Conservation (phyloP, 495 filamentous ascomycete species). For the Ramalina intermedia region DNA sequence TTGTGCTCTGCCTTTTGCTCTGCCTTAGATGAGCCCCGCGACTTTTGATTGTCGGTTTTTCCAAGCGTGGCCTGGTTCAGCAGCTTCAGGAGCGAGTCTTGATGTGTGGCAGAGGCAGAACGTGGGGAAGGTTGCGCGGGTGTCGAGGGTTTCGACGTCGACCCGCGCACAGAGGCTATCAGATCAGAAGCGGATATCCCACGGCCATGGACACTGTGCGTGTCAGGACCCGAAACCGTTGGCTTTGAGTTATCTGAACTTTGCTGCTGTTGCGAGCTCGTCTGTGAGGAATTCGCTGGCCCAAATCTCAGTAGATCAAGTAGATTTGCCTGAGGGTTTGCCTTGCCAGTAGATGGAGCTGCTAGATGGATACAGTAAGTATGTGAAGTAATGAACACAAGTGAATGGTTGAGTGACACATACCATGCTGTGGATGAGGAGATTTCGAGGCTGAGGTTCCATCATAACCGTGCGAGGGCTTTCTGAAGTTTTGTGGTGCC, state of each 20-base stretch:
- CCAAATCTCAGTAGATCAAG: constrained; percentile 82
- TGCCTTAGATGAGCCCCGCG: neutral
- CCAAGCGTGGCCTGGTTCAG: constrained; percentile 40
- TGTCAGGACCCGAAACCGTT: constrained; percentile 25
- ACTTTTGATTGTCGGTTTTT: constrained; percentile 7
- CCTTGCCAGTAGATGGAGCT: constrained; percentile 24
- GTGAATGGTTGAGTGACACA: neutral
- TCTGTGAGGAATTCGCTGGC: constrained; percentile 27
- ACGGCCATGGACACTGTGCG: constrained; percentile 30
- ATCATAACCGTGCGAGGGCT: neutral
- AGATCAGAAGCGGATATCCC: constrained; percentile 49
- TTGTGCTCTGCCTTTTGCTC: neutral
- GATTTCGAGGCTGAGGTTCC: neutral
- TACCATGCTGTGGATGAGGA: neutral
- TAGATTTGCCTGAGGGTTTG: constrained; percentile 53
- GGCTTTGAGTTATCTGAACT: constrained; percentile 24
- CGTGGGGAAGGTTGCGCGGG: constrained; percentile 16
- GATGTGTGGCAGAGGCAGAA: constrained; percentile 33
- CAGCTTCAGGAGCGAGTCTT: constrained; percentile 51
- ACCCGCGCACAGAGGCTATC: constrained; percentile 42
- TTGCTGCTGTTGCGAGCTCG: constrained; percentile 22
- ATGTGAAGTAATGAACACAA: neutral
- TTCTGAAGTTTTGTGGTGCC: neutral
- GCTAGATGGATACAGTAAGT: neutral
- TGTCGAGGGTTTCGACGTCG: constrained; percentile 15